These are phyloP conservation scores for Gynandropsis gynandra DNA, from an alignment of 345 rosid genomes.

Conservation along the genomic window DNA sequence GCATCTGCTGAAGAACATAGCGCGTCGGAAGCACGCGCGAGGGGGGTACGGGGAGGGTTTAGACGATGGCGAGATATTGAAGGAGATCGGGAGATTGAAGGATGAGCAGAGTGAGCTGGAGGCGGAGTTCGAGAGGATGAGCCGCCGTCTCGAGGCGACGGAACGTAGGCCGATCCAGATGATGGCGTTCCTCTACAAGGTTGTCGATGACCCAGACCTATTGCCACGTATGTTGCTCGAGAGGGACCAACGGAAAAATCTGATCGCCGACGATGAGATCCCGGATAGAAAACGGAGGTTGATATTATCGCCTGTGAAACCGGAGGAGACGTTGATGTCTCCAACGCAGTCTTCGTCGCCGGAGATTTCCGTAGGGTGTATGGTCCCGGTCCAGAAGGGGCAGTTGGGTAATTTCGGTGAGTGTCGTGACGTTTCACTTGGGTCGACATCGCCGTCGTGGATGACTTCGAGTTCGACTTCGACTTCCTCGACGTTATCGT, in stretches of 20 bases:
- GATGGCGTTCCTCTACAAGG: constrained; percentile 78
- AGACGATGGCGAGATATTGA: constrained; percentile 55
- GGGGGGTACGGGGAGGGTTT: constrained; percentile 28
- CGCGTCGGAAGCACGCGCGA: constrained; percentile 58
- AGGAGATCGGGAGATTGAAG: constrained; percentile 69
- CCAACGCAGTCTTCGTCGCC: constrained; percentile 32
- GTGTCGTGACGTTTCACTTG: not conserved
- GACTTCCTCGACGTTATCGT: constrained; percentile 24
- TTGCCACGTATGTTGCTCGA: constrained; percentile 61
- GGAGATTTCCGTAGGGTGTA: constrained; percentile 31
- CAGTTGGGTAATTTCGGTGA: constrained; percentile 18
- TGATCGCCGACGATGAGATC: not conserved
- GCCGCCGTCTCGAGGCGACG: constrained; percentile 58
- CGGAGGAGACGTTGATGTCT: constrained; percentile 39
- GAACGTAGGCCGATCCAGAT: constrained; percentile 88
- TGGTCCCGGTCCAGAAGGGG: constrained; percentile 16
- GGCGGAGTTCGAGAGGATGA: constrained; percentile 59
- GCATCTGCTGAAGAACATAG: constrained; percentile 66
- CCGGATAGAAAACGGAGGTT: constrained; percentile 50
- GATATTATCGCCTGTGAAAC: constrained; percentile 29
- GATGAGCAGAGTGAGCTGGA: constrained; percentile 61
- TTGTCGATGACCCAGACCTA: constrained; percentile 74
- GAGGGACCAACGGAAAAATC: constrained; percentile 34
- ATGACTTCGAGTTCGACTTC: too few relatives aligned
- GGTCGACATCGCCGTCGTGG: constrained; percentile 17